Evolutionary conservation across 371 early-diverging fungal genomes (phyloP), one percentile per base, ranked within the genome.

Genomic region (Mortierella sp.): DNA sequence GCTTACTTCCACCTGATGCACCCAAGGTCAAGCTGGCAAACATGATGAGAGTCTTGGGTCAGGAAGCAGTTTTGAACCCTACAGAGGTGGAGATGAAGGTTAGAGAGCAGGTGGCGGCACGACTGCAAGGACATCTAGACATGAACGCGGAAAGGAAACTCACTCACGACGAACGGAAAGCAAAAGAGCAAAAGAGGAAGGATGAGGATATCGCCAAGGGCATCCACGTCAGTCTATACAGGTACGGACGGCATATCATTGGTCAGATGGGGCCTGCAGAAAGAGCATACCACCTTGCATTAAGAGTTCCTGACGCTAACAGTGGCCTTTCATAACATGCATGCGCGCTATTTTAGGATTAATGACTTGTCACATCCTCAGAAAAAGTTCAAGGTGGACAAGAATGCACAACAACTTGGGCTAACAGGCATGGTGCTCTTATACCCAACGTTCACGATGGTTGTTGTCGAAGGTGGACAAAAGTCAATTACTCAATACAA

Each of bases 401-500:
- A 78, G 51, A 98, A 97, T 78, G 99, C 98, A 5, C 72, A 86
- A 48, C 95, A 98, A 73, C 80, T 88, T 47, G 83, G 88, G 19
- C 80, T 98, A 46, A 93, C 94, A 0, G 99, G 98, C 0, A 81
- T 86, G 9, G 94, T 88, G 13, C 82, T 97, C 56, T 76, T 92
- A 21, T 82, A 92, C 71, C 86, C 89, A 0, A 88, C 86, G 12
- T 86, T 90, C 66, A 88, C 86, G 60, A 60, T 97, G 46, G 95
- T 98, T 2, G 82, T 96, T 49, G 98, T 95, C 2, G 99, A 98
- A 81, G 99, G 98, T 0, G 94, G 97, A 0, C 92, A 91, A 7
- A 94, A 96, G 73, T 87, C 88, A 14, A 87, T 97, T 68, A 91
- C 92, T 60, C 88, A 90, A 21, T 98, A 95, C 85, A 97, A 96